Conservation (phyloP, 768 basidiomycete genomes). For the Mycena rosella region DNA sequence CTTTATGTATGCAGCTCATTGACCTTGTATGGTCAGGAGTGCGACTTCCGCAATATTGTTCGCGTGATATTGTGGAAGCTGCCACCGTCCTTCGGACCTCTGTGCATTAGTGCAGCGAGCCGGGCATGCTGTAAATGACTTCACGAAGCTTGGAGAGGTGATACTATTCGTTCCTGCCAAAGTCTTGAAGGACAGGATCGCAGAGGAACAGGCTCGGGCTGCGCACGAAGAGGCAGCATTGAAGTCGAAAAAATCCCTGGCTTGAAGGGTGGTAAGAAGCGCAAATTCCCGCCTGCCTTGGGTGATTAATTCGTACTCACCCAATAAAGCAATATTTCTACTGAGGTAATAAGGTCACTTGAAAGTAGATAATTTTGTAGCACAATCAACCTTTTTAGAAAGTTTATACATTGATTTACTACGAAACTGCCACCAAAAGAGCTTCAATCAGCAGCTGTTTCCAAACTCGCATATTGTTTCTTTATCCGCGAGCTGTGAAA, state of each 20-base stretch:
- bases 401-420: too few relatives aligned
- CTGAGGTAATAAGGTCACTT: too few relatives aligned
- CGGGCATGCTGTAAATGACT: slow-evolving; percentile 36
- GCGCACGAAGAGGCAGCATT: slow-evolving; percentile 10
- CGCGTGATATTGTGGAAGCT: slow-evolving; percentile 37
- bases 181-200: slow-evolving; percentile 7
- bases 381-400: too few relatives aligned
- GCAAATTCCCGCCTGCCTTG: not conserved
- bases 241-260: slow-evolving; percentile 13
- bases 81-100: slow-evolving; percentile 39
- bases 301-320: slow-evolving; percentile 16
- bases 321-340: too few relatives aligned
- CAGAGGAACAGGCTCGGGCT: not conserved
- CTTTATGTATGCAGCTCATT: too few relatives aligned
- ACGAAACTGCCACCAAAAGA: too few relatives aligned
- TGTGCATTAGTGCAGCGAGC: slow-evolving; percentile 39
- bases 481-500: too few relatives aligned
- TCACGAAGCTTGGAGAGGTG: slow-evolving; percentile 20
- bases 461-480: too few relatives aligned
- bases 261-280: slow-evolving; percentile 27
- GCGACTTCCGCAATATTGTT: slow-evolving; percentile 28
- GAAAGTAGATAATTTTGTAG: too few relatives aligned
- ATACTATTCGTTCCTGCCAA: slow-evolving; percentile 27
- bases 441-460: too few relatives aligned
- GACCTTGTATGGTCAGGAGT: too few relatives aligned